Conservation (phyloP, 495 filamentous ascomycete genomes). For the Jackrogersella minutella region DNA sequence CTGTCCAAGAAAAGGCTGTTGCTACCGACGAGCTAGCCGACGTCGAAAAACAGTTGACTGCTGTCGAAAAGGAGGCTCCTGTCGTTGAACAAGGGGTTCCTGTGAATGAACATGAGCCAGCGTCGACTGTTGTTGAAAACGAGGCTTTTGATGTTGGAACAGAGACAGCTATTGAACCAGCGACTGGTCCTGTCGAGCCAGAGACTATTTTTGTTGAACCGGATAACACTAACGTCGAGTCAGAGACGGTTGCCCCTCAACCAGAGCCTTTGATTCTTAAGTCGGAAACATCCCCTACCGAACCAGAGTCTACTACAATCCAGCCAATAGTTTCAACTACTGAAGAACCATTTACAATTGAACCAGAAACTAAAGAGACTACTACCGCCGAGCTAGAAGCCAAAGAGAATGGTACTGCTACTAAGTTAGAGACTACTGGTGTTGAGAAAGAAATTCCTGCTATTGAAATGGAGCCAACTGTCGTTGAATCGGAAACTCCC, state of each 20-base stretch:
- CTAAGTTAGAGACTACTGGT: not conserved
- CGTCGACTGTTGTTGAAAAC: not conserved
- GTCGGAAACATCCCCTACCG: not conserved
- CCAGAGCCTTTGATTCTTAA: not conserved
- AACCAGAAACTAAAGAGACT: not conserved
- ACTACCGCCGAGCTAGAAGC: not conserved
- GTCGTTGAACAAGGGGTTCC: not conserved
- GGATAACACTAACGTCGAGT: not conserved
- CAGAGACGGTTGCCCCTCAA: not conserved
- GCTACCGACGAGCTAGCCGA: not conserved
- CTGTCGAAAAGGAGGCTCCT: not conserved
- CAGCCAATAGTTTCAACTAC: not conserved
- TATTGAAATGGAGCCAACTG: slow-evolving; percentile 1
- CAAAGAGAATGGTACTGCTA: not conserved
- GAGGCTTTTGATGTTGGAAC: not conserved
- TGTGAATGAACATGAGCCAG: not conserved
- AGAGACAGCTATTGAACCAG: not conserved
- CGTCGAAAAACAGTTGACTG: not conserved
- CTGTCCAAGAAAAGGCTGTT: not conserved
- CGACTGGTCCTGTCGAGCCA: not conserved
- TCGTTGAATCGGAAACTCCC: slow-evolving; percentile 10
- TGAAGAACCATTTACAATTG: not conserved
- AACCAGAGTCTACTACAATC: not conserved
- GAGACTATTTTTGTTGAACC: not conserved
- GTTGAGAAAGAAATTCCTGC: not conserved